These are phyloP conservation scores for Colletotrichum tanaceti DNA, from an alignment of 2,329 filamentous ascomycete genomes.

Conservation along the genomic window DNA sequence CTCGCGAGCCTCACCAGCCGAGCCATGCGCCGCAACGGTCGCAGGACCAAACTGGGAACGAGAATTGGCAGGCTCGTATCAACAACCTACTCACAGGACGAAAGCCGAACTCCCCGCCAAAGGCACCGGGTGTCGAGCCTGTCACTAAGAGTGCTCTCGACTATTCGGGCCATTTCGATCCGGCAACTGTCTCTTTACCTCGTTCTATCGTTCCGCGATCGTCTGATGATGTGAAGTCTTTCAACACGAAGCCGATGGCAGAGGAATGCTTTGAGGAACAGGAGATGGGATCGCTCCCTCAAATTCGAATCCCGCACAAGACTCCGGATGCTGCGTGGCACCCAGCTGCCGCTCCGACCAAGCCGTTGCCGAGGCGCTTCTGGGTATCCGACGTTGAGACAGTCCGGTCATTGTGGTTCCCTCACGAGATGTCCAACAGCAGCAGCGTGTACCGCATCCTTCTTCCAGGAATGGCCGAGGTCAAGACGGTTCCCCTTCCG, in stretches of 20 bases:
- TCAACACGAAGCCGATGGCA: constrained; percentile 75
- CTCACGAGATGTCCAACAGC: constrained; percentile 42
- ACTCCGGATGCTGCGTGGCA: constrained; percentile 73
- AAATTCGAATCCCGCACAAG: constrained; percentile 73
- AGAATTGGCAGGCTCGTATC: constrained; percentile 84
- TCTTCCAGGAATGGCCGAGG: constrained; percentile 56
- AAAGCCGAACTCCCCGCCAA: constrained; percentile 68
- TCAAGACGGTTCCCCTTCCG: constrained; percentile 54
- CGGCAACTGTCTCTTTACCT: constrained; percentile 78
- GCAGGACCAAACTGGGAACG: constrained; percentile 52
- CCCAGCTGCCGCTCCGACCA: constrained; percentile 65
- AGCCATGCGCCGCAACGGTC: constrained; percentile 43
- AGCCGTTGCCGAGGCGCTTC: constrained; percentile 65
- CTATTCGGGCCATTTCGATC: constrained; percentile 58
- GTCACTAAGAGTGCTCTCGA: constrained; percentile 76
- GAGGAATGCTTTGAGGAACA: constrained; percentile 86
- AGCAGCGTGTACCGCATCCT: constrained; percentile 48
- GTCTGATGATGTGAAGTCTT: constrained; percentile 45
- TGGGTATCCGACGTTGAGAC: constrained; percentile 56
- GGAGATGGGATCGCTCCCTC: constrained; percentile 81
- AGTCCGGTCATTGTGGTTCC: constrained; percentile 44
- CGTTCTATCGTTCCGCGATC: constrained; percentile 32
- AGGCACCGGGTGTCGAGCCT: constrained; percentile 72
- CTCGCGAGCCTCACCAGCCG: constrained; percentile 24
- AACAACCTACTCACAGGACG: constrained; percentile 80